Base-by-base conservation (phyloP, 164 flowering plant species). In the Nymphaea thermarum region DNA sequence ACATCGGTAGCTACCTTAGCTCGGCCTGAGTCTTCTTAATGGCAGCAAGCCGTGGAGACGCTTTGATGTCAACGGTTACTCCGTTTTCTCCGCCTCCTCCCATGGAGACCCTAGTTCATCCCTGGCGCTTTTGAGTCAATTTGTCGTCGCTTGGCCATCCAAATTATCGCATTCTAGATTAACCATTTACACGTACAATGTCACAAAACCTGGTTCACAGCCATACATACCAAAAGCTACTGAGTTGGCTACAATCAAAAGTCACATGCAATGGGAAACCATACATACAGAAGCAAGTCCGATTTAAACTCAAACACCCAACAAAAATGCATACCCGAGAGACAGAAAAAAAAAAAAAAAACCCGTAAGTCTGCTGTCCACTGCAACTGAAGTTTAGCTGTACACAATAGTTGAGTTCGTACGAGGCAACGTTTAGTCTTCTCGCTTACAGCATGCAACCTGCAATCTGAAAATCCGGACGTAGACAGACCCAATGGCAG, bases 21-120 rank as follows among this genome's bases (percentile, higher is more conserved):
- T 86, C 98, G 62, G 89, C 89, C 74, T 87, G 98, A 73, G 90
- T 93, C 81, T 82, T 91, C 78, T 88, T 96, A 73, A 94, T 91
- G 60, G 87, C 98, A 55, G 82, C 87, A 80, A 79, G 80, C 43
- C 84, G 87, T 43, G 94, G 96, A 85, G 99, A 91, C 82, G 92
- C 77, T 77, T 82, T 85, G 73, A 74, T 75, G 66, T 86, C 84
- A 76, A 80, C 72, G 67, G 85, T 84, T 81, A 92, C 90, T 55
- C 86, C 87, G 66, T 87, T 94, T 80, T 89, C 81, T 73, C 85
- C 87, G 75, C 94, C 98, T 79, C 98, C 96, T 62, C 64, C 64
- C 64, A 51, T 51, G 57, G 57, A 51, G 14, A 51, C 57, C 57
- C 14, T 15, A 51, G 57, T 51, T 51, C 57, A 51, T 15, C 57